Evolutionary conservation across 2,329 filamentous ascomycete genomes (phyloP).

Genomic region (Penicillium decumbens): DNA sequence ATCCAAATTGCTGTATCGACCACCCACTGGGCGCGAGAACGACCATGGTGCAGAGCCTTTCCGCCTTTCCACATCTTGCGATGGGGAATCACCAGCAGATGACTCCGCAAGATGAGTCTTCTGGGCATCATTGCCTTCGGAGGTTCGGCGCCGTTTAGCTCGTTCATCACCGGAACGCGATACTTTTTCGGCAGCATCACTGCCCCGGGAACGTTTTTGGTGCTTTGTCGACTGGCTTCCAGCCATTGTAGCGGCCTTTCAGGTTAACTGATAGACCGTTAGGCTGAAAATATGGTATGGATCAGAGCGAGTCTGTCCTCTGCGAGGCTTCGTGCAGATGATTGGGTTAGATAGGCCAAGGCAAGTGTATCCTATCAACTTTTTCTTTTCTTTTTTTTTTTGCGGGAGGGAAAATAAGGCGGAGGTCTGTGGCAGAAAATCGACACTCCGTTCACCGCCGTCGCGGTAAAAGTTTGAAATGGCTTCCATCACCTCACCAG

Average conservation of each 20-base stretch:
- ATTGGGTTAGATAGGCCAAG: neutral
- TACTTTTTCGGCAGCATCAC: conserved; percentile 26
- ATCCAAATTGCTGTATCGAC: conserved; percentile 53
- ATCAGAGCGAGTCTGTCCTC: neutral
- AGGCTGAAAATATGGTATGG: neutral
- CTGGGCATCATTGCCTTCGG: conserved; percentile 21
- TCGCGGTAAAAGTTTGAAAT: conserved; percentile 16
- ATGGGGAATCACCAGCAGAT: conserved; percentile 11
- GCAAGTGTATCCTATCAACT: conserved; percentile 1
- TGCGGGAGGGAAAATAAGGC: conserved; percentile 15
- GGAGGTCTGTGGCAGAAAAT: conserved; percentile 18
- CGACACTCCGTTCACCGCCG: conserved; percentile 4
- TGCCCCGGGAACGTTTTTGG: conserved; percentile 30
- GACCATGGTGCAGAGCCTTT: conserved; percentile 37
- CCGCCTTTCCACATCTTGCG: conserved; percentile 15
- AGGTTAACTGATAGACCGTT: neutral
- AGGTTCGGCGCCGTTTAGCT: conserved; percentile 32
- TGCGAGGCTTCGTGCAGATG: neutral
- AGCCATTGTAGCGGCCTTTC: conserved; percentile 16
- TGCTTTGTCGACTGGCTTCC: conserved; percentile 18
- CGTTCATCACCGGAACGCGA: conserved; percentile 23
- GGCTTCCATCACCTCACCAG: neutral
- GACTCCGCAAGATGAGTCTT: conserved; percentile 22
- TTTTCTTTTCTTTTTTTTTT: conserved; percentile 25
- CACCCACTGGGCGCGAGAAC: conserved; percentile 50